These are phyloP conservation scores for Panicum miliaceum DNA, from an alignment of 176 grass and related monocot species.

Conservation along the genomic window DNA sequence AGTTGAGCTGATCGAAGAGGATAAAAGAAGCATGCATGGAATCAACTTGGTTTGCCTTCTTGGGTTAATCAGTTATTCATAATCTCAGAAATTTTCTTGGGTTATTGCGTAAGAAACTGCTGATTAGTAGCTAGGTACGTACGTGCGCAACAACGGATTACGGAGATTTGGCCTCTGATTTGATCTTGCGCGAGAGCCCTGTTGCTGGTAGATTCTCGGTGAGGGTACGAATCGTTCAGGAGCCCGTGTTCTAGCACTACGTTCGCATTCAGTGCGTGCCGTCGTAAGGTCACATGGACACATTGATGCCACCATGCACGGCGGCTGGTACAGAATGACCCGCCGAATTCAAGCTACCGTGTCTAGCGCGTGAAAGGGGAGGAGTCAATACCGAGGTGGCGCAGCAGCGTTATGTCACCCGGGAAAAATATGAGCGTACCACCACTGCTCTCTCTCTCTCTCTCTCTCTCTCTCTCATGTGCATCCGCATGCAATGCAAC, in stretches of 20 bases:
- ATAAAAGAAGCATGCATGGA: neutral
- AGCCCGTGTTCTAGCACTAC: neutral
- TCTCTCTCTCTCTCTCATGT: neutral
- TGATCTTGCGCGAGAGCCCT: neutral
- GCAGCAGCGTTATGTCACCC: conserved; percentile 25
- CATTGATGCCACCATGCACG: conserved; percentile 38
- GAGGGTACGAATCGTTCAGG: neutral
- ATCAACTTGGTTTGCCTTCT: neutral
- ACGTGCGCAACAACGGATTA: neutral
- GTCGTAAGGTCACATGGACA: conserved; percentile 48
- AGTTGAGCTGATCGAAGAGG: conserved; percentile 54
- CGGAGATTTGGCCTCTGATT: conserved; percentile 20
- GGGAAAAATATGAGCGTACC: neutral
- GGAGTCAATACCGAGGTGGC: conserved; percentile 19
- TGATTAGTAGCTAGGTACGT: neutral
- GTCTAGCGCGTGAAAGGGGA: conserved; percentile 25
- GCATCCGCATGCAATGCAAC: neutral
- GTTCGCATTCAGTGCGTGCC: neutral
- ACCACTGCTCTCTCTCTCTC: neutral
- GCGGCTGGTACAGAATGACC: neutral
- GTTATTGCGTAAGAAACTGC: neutral
- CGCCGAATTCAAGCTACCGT: conserved; percentile 36
- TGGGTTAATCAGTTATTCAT: neutral
- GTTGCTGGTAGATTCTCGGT: neutral
- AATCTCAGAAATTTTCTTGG: neutral